Evolutionary conservation across 208 protist species (phyloP), one percentile per base, ranked within the genome.

Genomic region (Trypanosoma platydactyli): DNA sequence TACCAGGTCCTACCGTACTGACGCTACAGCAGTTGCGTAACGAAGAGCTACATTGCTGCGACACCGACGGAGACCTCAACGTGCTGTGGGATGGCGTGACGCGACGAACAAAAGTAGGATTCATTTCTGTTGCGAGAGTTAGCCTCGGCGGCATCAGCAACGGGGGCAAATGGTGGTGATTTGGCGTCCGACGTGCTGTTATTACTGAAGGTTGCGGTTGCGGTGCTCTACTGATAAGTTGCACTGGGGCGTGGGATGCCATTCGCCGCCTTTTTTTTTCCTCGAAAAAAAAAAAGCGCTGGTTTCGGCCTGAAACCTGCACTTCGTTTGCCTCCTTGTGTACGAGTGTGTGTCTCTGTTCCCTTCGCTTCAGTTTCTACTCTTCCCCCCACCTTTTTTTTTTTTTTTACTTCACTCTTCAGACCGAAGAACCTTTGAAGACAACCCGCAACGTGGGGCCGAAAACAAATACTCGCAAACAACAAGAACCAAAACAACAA

Each of bases 21-120:
- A 73, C 68, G 35, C 68, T 73, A 60, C 68, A 73, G 33, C 51
- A 55, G 24, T 73, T 73, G 20, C 52, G 58, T n/a, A 18, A 33
- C n/a, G 29, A 41, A 30, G 68, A 60, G 46, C 48, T 42, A 16
- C 64, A 1, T 1, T 33, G 42, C 29, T 18, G 44, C 20, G 64
- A 42, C 27, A 33, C 18, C 16, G 29, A 20, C 3, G 24, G 25
- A 1, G 51, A 11, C 0, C 42, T 42, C 3, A 16, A 22, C 5
- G 25, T 0, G 29, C 22, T n/a, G 29, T 1, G 35, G 9, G 24
- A 25, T 12, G 56, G 0, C 1, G 35, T 12, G 1, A 11, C 54
- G 3, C n/a, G 64, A 20, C 9, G 51, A 16, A 5, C 49, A 44
- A 42, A 13, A 27, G 15, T 5, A n/a, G 64, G 27, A 29, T 13